phyloP scores from a whole-genome alignment of 1,284 basidiomycete species.

The Ustilago loliicola region DNA sequence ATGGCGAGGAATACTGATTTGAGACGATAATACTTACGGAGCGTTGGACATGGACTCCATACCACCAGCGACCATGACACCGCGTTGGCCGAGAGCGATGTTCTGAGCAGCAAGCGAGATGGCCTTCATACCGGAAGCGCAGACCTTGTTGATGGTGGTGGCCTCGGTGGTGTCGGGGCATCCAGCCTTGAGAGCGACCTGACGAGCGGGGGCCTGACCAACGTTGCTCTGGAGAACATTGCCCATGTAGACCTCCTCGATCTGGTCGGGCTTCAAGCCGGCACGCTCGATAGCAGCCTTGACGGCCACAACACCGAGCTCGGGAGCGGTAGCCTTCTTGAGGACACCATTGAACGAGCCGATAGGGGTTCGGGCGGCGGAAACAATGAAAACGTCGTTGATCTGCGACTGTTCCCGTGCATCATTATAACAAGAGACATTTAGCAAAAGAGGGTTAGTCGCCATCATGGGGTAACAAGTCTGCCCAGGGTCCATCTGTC shows the following conservation, averaged over 20 bases:
- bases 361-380: constrained; percentile 92
- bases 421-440: not conserved
- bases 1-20: constrained; percentile 8
- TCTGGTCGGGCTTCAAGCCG: constrained; percentile 82
- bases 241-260: constrained; percentile 97
- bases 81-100: constrained; percentile 71
- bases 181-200: constrained; percentile 85
- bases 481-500: not conserved
- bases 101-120: constrained; percentile 72
- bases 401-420: constrained; percentile 33
- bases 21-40: constrained; percentile 63
- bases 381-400: constrained; percentile 88
- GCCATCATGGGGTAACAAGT: not conserved
- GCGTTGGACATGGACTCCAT: constrained; percentile 73
- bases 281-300: constrained; percentile 84
- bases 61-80: constrained; percentile 72
- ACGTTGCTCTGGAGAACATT: constrained; percentile 75
- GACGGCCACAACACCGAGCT: constrained; percentile 89
- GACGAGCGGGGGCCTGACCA: constrained; percentile 72
- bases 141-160: constrained; percentile 90
- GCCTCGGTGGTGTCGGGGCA: constrained; percentile 88
- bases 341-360: constrained; percentile 91
- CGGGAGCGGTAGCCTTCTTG: constrained; percentile 88
- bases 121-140: constrained; percentile 73
- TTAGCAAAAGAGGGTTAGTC: constrained; percentile 6